Evolutionary conservation across 164 flowering plant genomes (phyloP).

Genomic region (Vitis amurensis): DNA sequence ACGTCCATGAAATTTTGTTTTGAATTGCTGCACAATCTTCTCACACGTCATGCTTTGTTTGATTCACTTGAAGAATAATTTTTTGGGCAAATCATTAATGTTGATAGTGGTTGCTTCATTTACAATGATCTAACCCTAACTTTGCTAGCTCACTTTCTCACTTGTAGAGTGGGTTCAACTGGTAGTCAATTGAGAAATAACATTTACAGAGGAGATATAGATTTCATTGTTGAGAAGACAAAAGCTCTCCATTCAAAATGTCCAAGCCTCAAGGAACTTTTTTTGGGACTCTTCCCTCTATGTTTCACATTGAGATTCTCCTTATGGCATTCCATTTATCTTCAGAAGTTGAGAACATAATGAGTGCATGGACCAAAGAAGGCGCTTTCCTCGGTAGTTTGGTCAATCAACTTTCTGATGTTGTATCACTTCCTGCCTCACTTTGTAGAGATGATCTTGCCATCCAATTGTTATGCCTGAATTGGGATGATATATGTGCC

Average conservation of each 20-base stretch:
- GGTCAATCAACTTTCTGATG: constrained; percentile 65
- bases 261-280: constrained; percentile 47
- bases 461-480: constrained; percentile 40
- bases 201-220: too few relatives aligned
- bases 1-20: too few relatives aligned
- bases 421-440: constrained; percentile 43
- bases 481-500: constrained; percentile 51
- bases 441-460: constrained; percentile 37
- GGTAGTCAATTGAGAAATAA: constrained; percentile 22
- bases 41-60: constrained; percentile 8
- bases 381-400: constrained; percentile 41
- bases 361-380: constrained; percentile 46
- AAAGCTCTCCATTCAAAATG: constrained; percentile 35
- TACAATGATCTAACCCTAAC: constrained; percentile 70
- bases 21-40: too few relatives aligned
- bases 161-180: constrained; percentile 48
- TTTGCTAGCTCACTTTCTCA: constrained; percentile 65
- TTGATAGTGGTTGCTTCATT: constrained; percentile 59
- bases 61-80: constrained; percentile 72
- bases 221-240: constrained; percentile 29
- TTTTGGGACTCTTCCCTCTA: constrained; percentile 63
- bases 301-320: constrained; percentile 83
- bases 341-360: constrained; percentile 45
- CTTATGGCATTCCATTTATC: constrained; percentile 87
- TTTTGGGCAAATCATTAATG: constrained; percentile 54